phyloP scores from a whole-genome alignment of 169 alveolate species.

The Eimeria sp. region DNA sequence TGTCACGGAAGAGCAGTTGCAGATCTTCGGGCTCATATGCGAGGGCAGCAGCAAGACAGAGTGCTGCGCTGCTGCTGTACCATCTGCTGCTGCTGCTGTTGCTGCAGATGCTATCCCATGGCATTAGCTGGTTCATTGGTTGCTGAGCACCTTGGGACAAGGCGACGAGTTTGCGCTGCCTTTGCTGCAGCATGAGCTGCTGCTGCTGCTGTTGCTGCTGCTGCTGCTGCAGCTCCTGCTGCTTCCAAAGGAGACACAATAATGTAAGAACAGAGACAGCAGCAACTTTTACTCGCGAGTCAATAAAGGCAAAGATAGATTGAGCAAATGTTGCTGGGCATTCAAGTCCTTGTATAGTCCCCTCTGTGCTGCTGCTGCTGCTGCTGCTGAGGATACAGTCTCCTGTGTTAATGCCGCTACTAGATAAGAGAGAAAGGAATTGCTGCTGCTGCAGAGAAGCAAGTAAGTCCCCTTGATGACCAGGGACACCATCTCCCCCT shows the following conservation, averaged over 20 bases:
- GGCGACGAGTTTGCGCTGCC: not conserved
- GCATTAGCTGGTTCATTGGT: not conserved
- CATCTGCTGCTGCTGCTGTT: slow-evolving; percentile 29
- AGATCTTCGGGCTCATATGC: slow-evolving; percentile 43
- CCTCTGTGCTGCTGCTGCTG: slow-evolving; percentile 1
- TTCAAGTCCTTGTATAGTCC: not conserved
- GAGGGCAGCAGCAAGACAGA: slow-evolving; percentile 69
- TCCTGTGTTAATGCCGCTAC: slow-evolving; percentile 43
- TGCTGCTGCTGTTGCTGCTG: slow-evolving; percentile 68
- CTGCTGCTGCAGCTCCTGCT: slow-evolving; percentile 63
- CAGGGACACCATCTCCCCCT: slow-evolving; percentile 46
- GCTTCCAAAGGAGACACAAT: slow-evolving; percentile 59
- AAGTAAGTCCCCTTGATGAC: slow-evolving; percentile 13
- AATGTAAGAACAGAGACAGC: slow-evolving; percentile 67
- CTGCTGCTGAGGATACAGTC: slow-evolving; percentile 30
- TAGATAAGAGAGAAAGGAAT: not conserved
- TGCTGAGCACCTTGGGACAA: slow-evolving; percentile 10
- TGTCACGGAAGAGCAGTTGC: slow-evolving; percentile 41
- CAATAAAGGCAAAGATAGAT: slow-evolving; percentile 49
- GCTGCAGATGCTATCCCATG: slow-evolving; percentile 1
- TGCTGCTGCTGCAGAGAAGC: slow-evolving; percentile 76
- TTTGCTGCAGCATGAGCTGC: not conserved
- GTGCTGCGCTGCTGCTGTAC: slow-evolving; percentile 37
- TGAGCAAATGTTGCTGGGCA: slow-evolving; percentile 54
- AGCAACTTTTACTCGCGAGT: slow-evolving; percentile 43